Evolutionary conservation across 169 alveolate genomes (phyloP).

Genomic region (Babesia divergens): DNA sequence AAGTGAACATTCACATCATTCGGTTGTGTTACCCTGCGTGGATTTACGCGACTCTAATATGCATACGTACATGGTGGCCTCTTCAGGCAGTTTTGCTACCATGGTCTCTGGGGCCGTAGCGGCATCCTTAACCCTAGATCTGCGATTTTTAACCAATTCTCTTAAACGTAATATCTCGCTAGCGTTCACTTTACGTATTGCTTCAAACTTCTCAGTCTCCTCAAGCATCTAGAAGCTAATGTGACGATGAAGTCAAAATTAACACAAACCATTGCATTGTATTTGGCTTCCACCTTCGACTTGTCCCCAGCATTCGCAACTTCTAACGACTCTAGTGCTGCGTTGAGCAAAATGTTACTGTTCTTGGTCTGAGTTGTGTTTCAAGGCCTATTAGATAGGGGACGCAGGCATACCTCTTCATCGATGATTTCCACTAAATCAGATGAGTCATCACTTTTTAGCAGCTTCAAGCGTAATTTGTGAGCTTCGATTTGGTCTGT

Average conservation of each 20-base stretch:
- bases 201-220: conserved; percentile 10
- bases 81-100: background rate
- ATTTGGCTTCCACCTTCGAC: conserved; percentile 5
- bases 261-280: background rate
- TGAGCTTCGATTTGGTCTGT: conserved; percentile 20
- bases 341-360: conserved; percentile 10
- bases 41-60: background rate
- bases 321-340: conserved; percentile 21
- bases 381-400: background rate
- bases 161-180: conserved; percentile 15
- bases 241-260: background rate
- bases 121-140: background rate
- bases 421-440: conserved; percentile 19
- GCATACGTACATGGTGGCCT: background rate
- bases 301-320: background rate
- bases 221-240: background rate
- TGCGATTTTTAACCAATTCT: background rate
- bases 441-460: conserved; percentile 7
- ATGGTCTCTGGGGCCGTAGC: background rate
- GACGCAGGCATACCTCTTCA: conserved; percentile 7
- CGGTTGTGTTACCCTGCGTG: background rate
- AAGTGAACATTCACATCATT: background rate
- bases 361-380: background rate
- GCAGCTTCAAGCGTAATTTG: background rate
- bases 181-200: conserved; percentile 6